Conservation (phyloP, 805 yeast genomes). For the Candida awuae region DNA sequence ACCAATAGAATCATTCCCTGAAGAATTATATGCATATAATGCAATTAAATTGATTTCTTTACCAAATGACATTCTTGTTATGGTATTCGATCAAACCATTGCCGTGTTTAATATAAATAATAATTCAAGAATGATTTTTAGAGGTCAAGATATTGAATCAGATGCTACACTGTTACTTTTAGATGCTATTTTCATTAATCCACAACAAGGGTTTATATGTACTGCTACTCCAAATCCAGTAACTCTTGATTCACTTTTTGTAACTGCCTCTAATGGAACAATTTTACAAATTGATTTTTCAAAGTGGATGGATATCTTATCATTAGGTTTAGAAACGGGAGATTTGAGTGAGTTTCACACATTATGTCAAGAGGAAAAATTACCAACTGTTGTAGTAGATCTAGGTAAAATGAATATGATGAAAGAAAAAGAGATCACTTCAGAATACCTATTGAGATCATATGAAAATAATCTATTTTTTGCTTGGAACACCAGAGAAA, state of each 20-base stretch:
- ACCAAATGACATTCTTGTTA: constrained; percentile 20
- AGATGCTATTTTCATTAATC: constrained; percentile 12
- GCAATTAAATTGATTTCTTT: constrained; percentile 27
- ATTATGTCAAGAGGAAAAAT: constrained; percentile 8
- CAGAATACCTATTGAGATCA: constrained; percentile 2
- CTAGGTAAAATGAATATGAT: constrained; percentile 16
- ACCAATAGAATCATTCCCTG: constrained; percentile 46
- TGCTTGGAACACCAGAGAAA: constrained; percentile 20
- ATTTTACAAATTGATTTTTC: constrained; percentile 24
- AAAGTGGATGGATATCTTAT: constrained; percentile 20
- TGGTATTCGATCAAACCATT: constrained; percentile 19
- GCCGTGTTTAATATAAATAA: constrained; percentile 18
- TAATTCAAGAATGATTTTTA: constrained; percentile 21
- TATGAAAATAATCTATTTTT: constrained; percentile 19
- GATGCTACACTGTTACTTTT: constrained; percentile 8
- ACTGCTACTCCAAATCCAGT: constrained; percentile 18
- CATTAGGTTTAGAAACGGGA: constrained; percentile 13
- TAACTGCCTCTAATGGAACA: constrained; percentile 16
- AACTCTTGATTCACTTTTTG: constrained; percentile 15
- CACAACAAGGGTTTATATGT: constrained; percentile 5
- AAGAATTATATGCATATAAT: constrained; percentile 38
- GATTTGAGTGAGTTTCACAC: constrained; percentile 15
- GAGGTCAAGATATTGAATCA: constrained; percentile 10
- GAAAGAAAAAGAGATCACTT: not conserved
- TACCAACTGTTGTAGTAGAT: constrained; percentile 20